A percentile compares a stretch with the other conserved stretches of the same genome.
phyloP scores from a whole-genome alignment of 805 yeast species.

The Monosporozyma yasuniensis region DNA sequence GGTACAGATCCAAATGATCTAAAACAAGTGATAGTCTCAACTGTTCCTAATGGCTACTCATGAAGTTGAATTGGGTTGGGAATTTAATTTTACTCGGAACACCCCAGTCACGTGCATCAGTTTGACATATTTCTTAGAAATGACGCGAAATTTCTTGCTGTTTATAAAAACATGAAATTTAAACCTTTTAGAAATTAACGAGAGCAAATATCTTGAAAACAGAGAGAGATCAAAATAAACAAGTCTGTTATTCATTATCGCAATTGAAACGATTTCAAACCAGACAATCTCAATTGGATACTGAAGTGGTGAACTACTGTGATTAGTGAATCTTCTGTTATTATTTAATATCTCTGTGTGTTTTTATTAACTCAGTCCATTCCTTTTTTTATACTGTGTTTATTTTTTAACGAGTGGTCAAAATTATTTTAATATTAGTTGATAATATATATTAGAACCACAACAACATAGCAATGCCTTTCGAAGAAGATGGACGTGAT shows the following conservation, averaged over 20 bases:
- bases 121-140: background rate
- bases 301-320: background rate
- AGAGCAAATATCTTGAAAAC: background rate
- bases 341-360: background rate
- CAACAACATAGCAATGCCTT: background rate
- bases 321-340: background rate
- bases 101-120: background rate
- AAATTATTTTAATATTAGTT: background rate
- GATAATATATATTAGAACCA: background rate
- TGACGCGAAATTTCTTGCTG: background rate
- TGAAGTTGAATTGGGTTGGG: background rate
- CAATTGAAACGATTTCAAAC: background rate
- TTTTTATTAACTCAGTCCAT: background rate
- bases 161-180: background rate
- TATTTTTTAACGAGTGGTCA: background rate
- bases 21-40: too few species aligned
- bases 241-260: background rate
- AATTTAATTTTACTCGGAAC: background rate
- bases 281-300: background rate
- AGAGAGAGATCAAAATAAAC: background rate
- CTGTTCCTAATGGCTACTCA: too few species aligned
- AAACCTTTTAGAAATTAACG: background rate
- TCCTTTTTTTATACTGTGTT: background rate
- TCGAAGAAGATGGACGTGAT: constrained; percentile 7
- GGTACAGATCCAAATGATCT: too few species aligned